Base-by-base conservation (phyloP, 495 filamentous ascomycete species). In the Aspergillus kassunensis region DNA sequence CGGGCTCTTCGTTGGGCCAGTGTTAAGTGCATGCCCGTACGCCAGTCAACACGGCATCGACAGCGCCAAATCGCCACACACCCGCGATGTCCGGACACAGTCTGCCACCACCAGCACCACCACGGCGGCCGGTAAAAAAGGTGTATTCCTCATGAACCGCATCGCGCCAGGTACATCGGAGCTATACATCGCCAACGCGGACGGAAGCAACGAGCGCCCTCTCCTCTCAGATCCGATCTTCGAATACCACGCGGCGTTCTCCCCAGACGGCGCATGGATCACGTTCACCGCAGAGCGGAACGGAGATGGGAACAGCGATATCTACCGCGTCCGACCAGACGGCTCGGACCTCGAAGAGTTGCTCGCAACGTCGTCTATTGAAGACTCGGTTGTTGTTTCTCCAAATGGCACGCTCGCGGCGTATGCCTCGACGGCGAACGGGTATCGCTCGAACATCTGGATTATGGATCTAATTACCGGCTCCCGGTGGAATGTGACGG, bases 231-330 rank as follows among this genome's bases (percentile, higher is more conserved):
- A 64, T 13, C 42, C 66, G 13, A 43, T 52, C 6, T 73, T 61
- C 46, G 70, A 73, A 21, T 75, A 68, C 34, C 72, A 71, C 29
- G 64, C 66, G 9, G 27, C 36, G 0, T 73, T 62, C 46, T 70
- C 72, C 2, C 49, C 67, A 0, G 62, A 70, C 45, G 63, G 61
- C 9, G 25, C 62, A 54, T 64, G 61, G 60, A 59, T 68, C 15
- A 57, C 49, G 20, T 68, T 68, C 36, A 68, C 65, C 2, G 37
- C 45, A 4, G 63, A 68, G 47, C 60, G 63, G 2, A 57, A 58
- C 18, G 65, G 63, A 12, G 65, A 66, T 19, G 65, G 65, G 11
- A 62, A 68, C 31, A 58, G 59, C 0, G 65, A 68, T 53, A 58
- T 68, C 43, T 68, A 64, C 51, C 55, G 60, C 8, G 56, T 66